Percentiles rank a stretch among this genome's conserved stretches.
phyloP scores from a whole-genome alignment of 345 rosid genomes.

The Salix dunnii region DNA sequence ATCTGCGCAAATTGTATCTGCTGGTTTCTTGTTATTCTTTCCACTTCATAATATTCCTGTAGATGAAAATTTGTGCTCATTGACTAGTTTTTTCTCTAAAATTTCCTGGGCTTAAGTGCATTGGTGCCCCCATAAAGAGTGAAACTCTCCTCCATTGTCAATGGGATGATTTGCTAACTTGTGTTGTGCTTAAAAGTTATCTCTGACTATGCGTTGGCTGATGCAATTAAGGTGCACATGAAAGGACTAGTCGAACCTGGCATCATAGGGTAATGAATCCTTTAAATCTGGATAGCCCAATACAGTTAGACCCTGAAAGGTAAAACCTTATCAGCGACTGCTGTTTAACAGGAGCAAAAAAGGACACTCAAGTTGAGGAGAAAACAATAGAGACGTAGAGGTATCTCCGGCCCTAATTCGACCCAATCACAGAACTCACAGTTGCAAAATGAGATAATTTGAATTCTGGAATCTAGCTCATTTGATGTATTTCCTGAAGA shows the following conservation, averaged over 20 bases:
- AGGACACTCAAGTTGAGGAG: conserved; percentile 47
- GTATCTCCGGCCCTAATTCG: conserved; percentile 73
- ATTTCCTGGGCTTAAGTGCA: background rate
- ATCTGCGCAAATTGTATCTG: background rate
- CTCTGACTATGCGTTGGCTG: no score
- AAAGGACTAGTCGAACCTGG: no score
- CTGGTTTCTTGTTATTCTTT: conserved; percentile 2
- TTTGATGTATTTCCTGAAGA: background rate
- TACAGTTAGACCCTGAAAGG: background rate
- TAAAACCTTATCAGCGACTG: background rate
- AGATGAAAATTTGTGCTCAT: background rate
- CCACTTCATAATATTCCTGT: background rate
- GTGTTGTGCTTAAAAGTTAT: no score
- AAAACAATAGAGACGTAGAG: conserved; percentile 47
- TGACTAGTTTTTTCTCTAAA: background rate
- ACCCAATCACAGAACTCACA: no score
- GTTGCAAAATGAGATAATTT: background rate
- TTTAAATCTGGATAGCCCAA: background rate
- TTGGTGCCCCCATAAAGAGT: no score
- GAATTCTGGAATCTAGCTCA: background rate
- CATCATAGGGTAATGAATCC: background rate
- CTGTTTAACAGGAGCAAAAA: conserved; percentile 8
- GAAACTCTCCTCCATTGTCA: no score
- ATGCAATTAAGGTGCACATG: no score
- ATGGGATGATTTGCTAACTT: no score